These are phyloP conservation scores for Eutrema japonicum DNA, from an alignment of 345 rosid genomes.

Conservation along the genomic window DNA sequence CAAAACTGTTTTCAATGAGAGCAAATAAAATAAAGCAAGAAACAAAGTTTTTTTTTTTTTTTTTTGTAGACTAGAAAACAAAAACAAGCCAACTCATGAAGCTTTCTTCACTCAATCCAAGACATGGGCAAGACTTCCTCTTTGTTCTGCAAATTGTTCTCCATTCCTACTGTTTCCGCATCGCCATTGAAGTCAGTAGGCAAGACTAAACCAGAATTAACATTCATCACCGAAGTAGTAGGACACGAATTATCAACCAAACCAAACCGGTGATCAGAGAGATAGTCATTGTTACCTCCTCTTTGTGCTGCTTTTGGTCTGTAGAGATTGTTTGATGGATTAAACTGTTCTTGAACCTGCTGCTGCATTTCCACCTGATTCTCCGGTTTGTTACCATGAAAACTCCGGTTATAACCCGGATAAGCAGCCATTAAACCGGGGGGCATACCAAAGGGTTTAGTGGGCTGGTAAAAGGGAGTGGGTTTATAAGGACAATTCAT, in stretches of 20 bases:
- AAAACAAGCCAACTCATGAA: slow-evolving; percentile 6
- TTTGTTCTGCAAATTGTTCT: slow-evolving; percentile 26
- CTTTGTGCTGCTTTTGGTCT: background rate
- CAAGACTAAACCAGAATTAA: slow-evolving; percentile 17
- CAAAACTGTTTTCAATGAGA: slow-evolving; percentile 8
- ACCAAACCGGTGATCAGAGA: background rate
- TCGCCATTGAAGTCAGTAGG: slow-evolving; percentile 4
- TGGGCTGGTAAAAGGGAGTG: slow-evolving; percentile 37
- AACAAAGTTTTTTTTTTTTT: background rate
- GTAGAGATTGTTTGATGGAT: slow-evolving; percentile 18
- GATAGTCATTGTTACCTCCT: slow-evolving; percentile 1
- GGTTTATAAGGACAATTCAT: slow-evolving; percentile 58
- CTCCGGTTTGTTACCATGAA: slow-evolving; percentile 3
- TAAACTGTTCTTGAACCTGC: slow-evolving; percentile 27
- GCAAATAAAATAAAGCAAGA: background rate
- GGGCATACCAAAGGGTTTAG: background rate
- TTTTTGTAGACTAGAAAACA: background rate
- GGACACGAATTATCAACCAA: background rate
- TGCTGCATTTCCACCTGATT: slow-evolving; percentile 23
- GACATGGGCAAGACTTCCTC: background rate
- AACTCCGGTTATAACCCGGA: slow-evolving; percentile 19
- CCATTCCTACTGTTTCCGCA: slow-evolving; percentile 12
- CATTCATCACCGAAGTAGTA: slow-evolving; percentile 18
- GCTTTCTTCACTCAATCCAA: slow-evolving; percentile 24
- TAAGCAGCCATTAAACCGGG: slow-evolving; percentile 17